A percentile compares a stretch with the other conserved stretches of the same genome.
Conservation (phyloP, 495 filamentous ascomycete species). For the Penicillium salamii region DNA sequence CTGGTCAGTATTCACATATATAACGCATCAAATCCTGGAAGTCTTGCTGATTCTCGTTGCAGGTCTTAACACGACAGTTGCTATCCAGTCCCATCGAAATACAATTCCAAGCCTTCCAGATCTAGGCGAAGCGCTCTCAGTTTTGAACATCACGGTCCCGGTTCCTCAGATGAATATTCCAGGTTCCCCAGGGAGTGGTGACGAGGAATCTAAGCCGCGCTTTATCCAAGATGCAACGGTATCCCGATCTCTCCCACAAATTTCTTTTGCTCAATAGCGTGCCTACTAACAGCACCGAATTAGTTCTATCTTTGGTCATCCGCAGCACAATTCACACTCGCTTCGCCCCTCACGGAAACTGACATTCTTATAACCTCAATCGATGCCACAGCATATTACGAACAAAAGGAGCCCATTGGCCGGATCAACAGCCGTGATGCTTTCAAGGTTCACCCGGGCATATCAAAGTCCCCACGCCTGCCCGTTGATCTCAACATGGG, state of each 20-base stretch:
- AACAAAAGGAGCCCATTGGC: constrained; percentile 72
- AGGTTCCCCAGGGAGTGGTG: constrained; percentile 38
- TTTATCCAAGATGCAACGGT: constrained; percentile 87
- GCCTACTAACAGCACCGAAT: not conserved
- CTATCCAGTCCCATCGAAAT: constrained; percentile 61
- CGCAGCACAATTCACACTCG: constrained; percentile 78
- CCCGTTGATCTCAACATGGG: constrained; percentile 77
- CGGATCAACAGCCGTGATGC: constrained; percentile 68
- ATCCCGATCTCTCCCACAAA: constrained; percentile 19
- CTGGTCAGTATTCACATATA: constrained; percentile 50
- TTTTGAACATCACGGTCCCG: constrained; percentile 62
- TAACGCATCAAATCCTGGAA: not conserved
- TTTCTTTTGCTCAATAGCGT: too few species aligned
- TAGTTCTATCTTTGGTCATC: constrained; percentile 79
- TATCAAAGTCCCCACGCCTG: constrained; percentile 64
- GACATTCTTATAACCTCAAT: constrained; percentile 72
- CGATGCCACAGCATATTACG: constrained; percentile 82
- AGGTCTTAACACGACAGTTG: constrained; percentile 77
- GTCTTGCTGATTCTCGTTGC: not conserved
- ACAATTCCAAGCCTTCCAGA: constrained; percentile 72
- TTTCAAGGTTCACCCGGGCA: constrained; percentile 76
- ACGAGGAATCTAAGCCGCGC: constrained; percentile 47
- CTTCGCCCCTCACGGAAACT: constrained; percentile 70
- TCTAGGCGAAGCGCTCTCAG: constrained; percentile 69
- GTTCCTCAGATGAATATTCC: constrained; percentile 63